Evolutionary conservation across 2,329 filamentous ascomycete genomes (phyloP).

Genomic region (Parastagonospora avenae): DNA sequence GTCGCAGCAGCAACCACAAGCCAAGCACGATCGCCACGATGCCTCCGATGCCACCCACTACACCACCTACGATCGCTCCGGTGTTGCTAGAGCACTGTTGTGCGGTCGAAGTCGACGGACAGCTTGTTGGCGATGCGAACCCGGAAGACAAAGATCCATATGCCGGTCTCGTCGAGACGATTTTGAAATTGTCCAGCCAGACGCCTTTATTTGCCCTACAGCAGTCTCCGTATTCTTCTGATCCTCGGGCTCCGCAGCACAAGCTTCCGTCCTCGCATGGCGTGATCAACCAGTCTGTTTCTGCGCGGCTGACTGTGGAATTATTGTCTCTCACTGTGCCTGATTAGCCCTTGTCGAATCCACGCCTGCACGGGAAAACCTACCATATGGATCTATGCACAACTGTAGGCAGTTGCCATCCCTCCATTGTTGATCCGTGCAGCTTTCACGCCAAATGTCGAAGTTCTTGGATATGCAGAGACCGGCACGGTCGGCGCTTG

Average conservation of each 20-base stretch:
- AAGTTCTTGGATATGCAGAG: neutral
- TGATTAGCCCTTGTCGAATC: neutral
- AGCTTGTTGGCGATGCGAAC: neutral
- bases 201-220: neutral
- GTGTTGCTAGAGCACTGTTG: neutral
- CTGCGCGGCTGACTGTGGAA: neutral
- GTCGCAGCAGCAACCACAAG: neutral
- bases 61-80: neutral
- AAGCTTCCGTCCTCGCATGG: neutral
- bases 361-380: neutral
- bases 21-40: neutral
- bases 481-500: neutral
- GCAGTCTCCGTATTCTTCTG: neutral
- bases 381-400: neutral
- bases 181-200: neutral
- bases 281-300: neutral
- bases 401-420: neutral
- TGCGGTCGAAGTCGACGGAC: neutral
- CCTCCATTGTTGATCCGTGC: neutral
- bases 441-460: neutral
- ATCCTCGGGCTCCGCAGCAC: neutral
- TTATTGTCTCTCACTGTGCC: neutral
- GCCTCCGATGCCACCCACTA: neutral
- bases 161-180: neutral
- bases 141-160: neutral